Evolutionary conservation across 495 filamentous ascomycete species (phyloP).

Genomic region (Tuber indicum): DNA sequence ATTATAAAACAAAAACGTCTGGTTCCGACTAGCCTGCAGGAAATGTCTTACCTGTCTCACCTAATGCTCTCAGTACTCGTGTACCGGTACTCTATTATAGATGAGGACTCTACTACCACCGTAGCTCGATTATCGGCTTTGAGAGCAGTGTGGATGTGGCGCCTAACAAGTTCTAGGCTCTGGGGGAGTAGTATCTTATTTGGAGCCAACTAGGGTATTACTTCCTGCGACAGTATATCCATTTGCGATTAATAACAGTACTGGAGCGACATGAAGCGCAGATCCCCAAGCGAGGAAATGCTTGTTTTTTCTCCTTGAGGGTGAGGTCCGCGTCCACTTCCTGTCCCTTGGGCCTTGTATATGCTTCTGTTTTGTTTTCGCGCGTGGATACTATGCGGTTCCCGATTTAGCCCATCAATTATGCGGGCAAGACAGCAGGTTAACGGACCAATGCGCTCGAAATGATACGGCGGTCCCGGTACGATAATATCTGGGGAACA

Average conservation of each 20-base stretch:
- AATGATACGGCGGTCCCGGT: background rate
- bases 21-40: background rate
- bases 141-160: background rate
- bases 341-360: background rate
- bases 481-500: background rate
- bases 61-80: background rate
- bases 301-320: background rate
- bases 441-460: background rate
- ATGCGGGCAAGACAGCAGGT: background rate
- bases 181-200: background rate
- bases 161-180: background rate
- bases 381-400: no score
- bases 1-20: background rate
- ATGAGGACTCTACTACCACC: background rate
- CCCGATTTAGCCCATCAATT: background rate
- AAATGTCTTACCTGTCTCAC: background rate
- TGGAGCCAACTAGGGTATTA: background rate
- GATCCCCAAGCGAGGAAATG: background rate
- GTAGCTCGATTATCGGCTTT: background rate
- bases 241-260: background rate
- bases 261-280: background rate
- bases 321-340: background rate
- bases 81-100: background rate
- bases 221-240: background rate
- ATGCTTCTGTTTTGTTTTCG: background rate